A percentile compares a stretch with the other conserved stretches of the same genome.
These are phyloP conservation scores for Cryptosporidium bovis DNA, from an alignment of 169 alveolate genomes.

Conservation along the genomic window DNA sequence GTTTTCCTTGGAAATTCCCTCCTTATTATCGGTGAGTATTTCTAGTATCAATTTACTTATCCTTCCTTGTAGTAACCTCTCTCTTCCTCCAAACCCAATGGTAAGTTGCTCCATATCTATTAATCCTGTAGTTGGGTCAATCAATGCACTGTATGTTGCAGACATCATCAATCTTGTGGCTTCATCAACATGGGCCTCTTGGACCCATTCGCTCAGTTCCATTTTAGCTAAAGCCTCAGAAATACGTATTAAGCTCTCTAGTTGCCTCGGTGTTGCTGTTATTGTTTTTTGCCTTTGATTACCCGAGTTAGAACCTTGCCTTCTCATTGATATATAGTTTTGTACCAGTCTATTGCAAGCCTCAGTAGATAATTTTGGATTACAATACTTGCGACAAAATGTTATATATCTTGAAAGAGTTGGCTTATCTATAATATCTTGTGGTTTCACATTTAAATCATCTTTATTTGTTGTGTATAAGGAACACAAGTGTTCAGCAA, in stretches of 20 bases:
- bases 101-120: constrained; percentile 95
- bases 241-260: constrained; percentile 96
- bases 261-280: constrained; percentile 96
- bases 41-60: constrained; percentile 34
- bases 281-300: constrained; percentile 81
- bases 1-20: constrained; percentile 45
- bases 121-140: constrained; percentile 97
- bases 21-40: constrained; percentile 9
- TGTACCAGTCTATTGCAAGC: constrained; percentile 86
- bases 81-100: constrained; percentile 85
- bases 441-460: constrained; percentile 75
- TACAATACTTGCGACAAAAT: constrained; percentile 90
- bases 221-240: constrained; percentile 97
- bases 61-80: constrained; percentile 41
- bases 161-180: constrained; percentile 97
- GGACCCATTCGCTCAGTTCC: constrained; percentile 90
- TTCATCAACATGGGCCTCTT: constrained; percentile 93
- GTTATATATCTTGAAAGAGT: constrained; percentile 88
- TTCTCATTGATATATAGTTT: constrained; percentile 91
- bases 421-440: constrained; percentile 80
- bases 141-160: constrained; percentile 98
- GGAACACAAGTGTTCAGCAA: constrained; percentile 80
- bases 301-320: constrained; percentile 82
- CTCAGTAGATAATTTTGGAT: constrained; percentile 91
- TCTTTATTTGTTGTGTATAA: constrained; percentile 71